Evolutionary conservation across 2,329 filamentous ascomycete species (phyloP), one percentile per base, ranked within the genome.

Genomic region (Nemania diffusa): DNA sequence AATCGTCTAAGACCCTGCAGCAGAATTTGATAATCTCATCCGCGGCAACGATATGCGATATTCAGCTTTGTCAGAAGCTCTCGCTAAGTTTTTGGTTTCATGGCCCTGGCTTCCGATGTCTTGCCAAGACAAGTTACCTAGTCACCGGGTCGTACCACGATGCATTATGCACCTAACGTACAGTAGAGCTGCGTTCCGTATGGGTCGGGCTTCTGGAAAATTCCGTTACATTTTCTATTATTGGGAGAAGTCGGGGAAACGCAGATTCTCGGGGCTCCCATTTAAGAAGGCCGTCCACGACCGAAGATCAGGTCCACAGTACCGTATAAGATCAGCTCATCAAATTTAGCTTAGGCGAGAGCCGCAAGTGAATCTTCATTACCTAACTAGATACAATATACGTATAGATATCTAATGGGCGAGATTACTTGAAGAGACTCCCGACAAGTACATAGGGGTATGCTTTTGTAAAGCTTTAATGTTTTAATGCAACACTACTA

Each of bases 1-100:
- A 65, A 50, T 64, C 50, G 26, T 55, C 40, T 48, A 34, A 20
- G 57, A 53, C 27, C 48, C 55, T 55, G 40, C 46, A 57, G 15
- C 24, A 27, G 46, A 53, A 64, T 64, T 58, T 64, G 62, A 59
- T 64, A 59, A 59, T 55, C 13, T 24, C n/a, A 58, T 58, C 27
- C 37, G 9, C 27, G 53, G 37, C 51, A 37, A 2, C 29, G 26
- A 29, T 42, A 8, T 27, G 37, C 15, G 15, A 15, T 15, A 40
- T 15, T 40, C 37, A 13, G 9, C 15, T 40, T 40, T 40, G 5
- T 40, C n/a, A n/a, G n/a, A n/a, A n/a, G n/a, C n/a, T n/a, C n/a
- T n/a, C n/a, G n/a, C n/a, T n/a, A n/a, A 13, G 34, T 48, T 20
- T 3, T 44, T 20, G 42, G n/a, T 7, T 48, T 24, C 4, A 20